Conservation (phyloP, 2,329 filamentous ascomycete species). For the Apiospora sp. region DNA sequence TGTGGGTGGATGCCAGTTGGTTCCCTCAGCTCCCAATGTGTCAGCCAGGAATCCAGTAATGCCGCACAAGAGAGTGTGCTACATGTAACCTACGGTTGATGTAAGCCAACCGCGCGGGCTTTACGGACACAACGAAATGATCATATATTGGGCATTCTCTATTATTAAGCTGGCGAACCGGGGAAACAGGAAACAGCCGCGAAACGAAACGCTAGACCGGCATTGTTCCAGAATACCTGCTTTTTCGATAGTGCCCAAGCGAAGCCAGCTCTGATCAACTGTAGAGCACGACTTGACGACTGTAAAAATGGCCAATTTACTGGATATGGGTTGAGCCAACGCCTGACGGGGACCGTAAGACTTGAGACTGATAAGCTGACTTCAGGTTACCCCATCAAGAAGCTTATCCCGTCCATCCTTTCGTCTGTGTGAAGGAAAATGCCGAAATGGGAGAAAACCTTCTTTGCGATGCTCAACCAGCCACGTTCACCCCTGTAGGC, state of each 20-base stretch:
- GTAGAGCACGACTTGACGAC: no score
- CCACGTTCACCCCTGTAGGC: conserved; percentile 12
- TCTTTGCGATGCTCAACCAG: background rate
- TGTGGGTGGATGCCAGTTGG: conserved; percentile 12
- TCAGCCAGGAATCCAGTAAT: conserved; percentile 9
- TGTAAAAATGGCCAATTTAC: background rate
- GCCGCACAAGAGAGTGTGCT: background rate
- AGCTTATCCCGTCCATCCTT: background rate
- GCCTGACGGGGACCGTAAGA: background rate
- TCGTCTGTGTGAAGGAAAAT: background rate
- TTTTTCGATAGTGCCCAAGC: background rate
- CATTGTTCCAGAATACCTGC: background rate
- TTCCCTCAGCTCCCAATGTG: background rate
- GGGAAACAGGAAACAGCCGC: conserved; percentile 1
- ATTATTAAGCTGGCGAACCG: background rate
- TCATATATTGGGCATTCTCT: background rate
- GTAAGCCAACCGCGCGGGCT: conserved; percentile 8
- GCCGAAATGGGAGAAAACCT: background rate
- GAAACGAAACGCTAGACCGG: background rate
- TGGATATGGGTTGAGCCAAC: background rate
- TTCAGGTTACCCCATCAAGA: background rate
- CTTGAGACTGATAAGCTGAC: background rate
- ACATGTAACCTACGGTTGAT: background rate
- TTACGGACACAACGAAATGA: background rate
- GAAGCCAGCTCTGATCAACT: background rate